Base-by-base conservation (phyloP, 2,329 filamentous ascomycete species). In the Epichloe hybrida region DNA sequence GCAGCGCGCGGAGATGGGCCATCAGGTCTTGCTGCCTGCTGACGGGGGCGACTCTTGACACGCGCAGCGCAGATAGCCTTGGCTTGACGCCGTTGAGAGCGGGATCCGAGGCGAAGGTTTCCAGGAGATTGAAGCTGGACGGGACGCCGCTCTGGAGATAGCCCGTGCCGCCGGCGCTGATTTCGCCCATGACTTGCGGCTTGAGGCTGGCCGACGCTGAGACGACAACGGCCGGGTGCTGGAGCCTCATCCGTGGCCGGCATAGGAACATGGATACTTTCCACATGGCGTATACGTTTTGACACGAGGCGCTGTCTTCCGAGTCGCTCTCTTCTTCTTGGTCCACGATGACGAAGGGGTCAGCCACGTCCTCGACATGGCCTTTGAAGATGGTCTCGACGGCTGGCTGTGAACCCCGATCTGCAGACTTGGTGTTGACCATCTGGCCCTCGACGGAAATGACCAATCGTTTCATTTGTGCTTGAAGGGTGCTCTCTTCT, bases 121-220 rank as follows among this genome's bases (percentile, higher is more conserved):
- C 83, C 13, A 93, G 76, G n/a, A 91, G 71, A 63, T 91, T 93
- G 55, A 87, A 72, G 2, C 84, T 82, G 6, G 82, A 76, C 0
- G 86, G 81, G 27, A 82, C 67, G 52, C 81, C 79, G 60, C 83
- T 87, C 37, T 79, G 77, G 35, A 91, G 73, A 60, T 88, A 88
- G 49, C 84, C 81, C 52, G 78, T 72, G 9, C 68, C 64, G 39
- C 58, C 57, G 11, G 59, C 54, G 49, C 53, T 56, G 13, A 59
- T 52, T n/a, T 64, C 61, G 6, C 57, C 52, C 31, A 59, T 55
- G 42, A 57, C 50, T 37, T 72, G 69, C 3, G 79, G 76, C 59
- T 75, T 80, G 54, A 86, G 66, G 55, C 74, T 80, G 5, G 80
- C 81, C 2, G 74, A 74, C 13, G 77, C 80, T 1, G 74, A 62